A percentile compares a stretch with the other conserved stretches of the same genome.
Conservation (phyloP, 129 eudicot species). For the Artemisia tridentata region DNA sequence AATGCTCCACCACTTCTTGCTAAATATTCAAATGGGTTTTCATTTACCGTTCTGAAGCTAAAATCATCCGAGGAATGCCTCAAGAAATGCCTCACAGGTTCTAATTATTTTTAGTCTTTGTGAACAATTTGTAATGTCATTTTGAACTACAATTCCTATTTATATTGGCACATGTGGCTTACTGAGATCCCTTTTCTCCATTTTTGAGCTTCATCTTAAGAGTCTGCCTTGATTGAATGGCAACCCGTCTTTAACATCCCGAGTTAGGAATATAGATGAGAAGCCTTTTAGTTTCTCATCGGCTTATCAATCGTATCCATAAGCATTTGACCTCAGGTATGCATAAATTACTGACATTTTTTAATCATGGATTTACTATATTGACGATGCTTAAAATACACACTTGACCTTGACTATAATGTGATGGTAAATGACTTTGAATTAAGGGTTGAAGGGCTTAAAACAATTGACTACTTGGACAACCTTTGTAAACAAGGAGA, state of each 20-base stretch:
- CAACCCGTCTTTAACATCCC: constrained; percentile 57
- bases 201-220: constrained; percentile 77
- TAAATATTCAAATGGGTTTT: constrained; percentile 42
- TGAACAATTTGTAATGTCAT: not conserved
- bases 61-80: constrained; percentile 82
- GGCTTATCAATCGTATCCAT: constrained; percentile 57
- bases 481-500: constrained; percentile 48
- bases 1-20: constrained; percentile 66
- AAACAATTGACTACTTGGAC: constrained; percentile 88
- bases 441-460: constrained; percentile 90
- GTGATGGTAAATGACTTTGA: constrained; percentile 46
- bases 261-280: constrained; percentile 71
- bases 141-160: not conserved
- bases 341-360: not conserved
- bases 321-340: constrained; percentile 90
- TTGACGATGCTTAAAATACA: not conserved
- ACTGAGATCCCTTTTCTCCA: constrained; percentile 29
- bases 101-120: constrained; percentile 3
- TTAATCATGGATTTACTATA: not conserved
- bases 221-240: constrained; percentile 68
- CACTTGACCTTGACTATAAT: constrained; percentile 6
- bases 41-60: constrained; percentile 51
- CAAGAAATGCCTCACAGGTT: constrained; percentile 79
- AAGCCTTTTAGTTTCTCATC: constrained; percentile 43
- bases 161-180: not conserved